Evolutionary conservation across 2,329 filamentous ascomycete genomes (phyloP).

Genomic region (Decorospora gaudefroyi): DNA sequence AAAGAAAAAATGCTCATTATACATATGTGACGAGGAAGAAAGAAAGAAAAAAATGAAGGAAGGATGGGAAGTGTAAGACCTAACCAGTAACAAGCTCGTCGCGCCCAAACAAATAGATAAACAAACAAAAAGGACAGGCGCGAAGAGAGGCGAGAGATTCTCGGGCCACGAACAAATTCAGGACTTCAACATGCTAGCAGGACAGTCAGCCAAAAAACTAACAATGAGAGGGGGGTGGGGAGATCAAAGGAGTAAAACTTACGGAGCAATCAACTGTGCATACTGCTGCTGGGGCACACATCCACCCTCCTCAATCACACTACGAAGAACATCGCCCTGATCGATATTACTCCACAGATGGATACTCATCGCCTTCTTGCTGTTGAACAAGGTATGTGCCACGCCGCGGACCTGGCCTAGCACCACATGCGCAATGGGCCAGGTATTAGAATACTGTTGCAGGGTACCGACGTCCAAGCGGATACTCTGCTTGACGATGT

Average conservation of each 20-base stretch:
- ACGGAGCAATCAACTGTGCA: constrained; percentile 44
- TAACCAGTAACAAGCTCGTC: too few species aligned
- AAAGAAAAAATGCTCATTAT: neutral
- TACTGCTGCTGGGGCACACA: constrained; percentile 43
- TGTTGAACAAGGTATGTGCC: constrained; percentile 70
- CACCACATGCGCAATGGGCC: constrained; percentile 72
- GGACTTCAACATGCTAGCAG: constrained; percentile 40
- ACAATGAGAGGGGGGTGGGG: too few species aligned
- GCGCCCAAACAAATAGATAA: too few species aligned
- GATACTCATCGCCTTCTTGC: constrained; percentile 49
- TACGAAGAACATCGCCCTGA: constrained; percentile 42
- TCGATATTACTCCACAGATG: constrained; percentile 47
- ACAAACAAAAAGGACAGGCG: too few species aligned
- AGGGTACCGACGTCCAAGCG: constrained; percentile 78
- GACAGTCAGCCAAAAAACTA: neutral
- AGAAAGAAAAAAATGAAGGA: neutral
- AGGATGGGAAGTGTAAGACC: neutral
- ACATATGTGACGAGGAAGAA: neutral
- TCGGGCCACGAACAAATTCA: constrained; percentile 12
- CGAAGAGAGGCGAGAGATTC: too few species aligned
- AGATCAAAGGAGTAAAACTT: constrained; percentile 24
- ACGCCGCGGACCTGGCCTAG: constrained; percentile 75
- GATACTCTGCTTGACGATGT: constrained; percentile 73
- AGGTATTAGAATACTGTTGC: constrained; percentile 68
- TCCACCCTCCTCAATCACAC: constrained; percentile 42